Conservation (phyloP, 192 early-diverging fungal genomes). For the Cetraspora pellucida region DNA sequence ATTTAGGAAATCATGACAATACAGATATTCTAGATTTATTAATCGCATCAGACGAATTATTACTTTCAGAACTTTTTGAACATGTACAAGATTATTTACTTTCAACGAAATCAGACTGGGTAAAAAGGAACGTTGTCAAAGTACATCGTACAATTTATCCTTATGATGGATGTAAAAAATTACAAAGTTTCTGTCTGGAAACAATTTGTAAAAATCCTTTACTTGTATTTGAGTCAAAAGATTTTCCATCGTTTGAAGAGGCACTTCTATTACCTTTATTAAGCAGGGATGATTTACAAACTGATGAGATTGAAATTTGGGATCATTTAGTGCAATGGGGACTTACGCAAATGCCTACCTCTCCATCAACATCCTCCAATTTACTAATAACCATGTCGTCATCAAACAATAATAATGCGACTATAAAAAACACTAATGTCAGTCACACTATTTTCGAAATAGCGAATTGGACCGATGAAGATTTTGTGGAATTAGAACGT, state of each 20-base stretch:
- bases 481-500: constrained; percentile 18
- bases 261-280: constrained; percentile 19
- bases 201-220: constrained; percentile 28
- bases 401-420: too few relatives aligned
- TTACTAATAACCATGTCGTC: not conserved
- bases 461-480: constrained; percentile 8
- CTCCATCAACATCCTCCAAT: not conserved
- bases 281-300: constrained; percentile 30
- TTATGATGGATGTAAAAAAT: not conserved
- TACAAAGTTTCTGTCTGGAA: constrained; percentile 24
- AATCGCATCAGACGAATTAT: constrained; percentile 29
- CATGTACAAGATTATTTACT: constrained; percentile 28
- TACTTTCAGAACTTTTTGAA: constrained; percentile 28
- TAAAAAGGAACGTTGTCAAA: not conserved
- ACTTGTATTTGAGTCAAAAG: constrained; percentile 21
- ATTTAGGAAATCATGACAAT: constrained; percentile 3
- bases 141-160: constrained; percentile 3
- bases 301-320: constrained; percentile 33
- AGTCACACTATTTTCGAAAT: not conserved
- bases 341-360: constrained; percentile 5
- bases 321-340: constrained; percentile 32
- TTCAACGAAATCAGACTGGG: not conserved
- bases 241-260: constrained; percentile 28
- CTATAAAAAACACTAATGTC: too few relatives aligned
- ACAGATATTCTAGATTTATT: constrained; percentile 23